Base-by-base conservation (phyloP, 1,284 basidiomycete genomes). In the Inonotus hispidus region DNA sequence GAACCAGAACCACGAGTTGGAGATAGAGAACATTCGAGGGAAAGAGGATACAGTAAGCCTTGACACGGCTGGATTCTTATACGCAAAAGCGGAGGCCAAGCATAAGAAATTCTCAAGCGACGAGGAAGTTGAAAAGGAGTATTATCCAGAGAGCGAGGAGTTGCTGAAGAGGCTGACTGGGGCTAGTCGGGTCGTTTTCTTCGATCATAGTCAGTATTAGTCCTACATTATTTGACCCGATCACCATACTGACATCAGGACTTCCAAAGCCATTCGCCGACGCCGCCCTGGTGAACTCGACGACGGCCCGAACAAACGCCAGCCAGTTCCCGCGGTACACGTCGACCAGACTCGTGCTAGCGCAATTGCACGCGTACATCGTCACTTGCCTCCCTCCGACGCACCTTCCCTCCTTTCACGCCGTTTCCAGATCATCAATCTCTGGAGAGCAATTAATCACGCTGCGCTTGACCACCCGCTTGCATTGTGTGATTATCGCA, bases 111-210 rank as follows among this genome's bases (percentile, higher is more conserved):
- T 82, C 67, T 63, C 66, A 10, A 72, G 79, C 63, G 80, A 84
- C 56, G 77, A 73, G 4, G 79, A 76, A 32, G 77, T 87, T 56
- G 67, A 76, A 64, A 68, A 66, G 53, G 80, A 80, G 59, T 87
- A 87, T 67, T 86, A 87, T 65, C 77, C 79, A 0, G 85, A 88
- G 71, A 81, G 80, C 63, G 75, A 76, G 38, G 79, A 80, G 68
- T 72, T 86, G 43, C 73, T 86, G 56, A 87, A 87, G 73, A 71
- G 80, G 65, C 64, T 83, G 6, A 85, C 84, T 0, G 85, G 85
- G 1, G 85, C 84, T 0, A 82, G 74, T 59, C 74, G 77, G 35
- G 81, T 82, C 13, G 81, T 84, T 11, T 59, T 84, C 25, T 87
- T 87, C 65, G 84, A 87, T 67, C 84, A 86, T 69, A 87, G 83